A percentile compares a stretch with the other conserved stretches of the same genome.
Conservation (phyloP, 495 filamentous ascomycete genomes). For the Poronia punctata region DNA sequence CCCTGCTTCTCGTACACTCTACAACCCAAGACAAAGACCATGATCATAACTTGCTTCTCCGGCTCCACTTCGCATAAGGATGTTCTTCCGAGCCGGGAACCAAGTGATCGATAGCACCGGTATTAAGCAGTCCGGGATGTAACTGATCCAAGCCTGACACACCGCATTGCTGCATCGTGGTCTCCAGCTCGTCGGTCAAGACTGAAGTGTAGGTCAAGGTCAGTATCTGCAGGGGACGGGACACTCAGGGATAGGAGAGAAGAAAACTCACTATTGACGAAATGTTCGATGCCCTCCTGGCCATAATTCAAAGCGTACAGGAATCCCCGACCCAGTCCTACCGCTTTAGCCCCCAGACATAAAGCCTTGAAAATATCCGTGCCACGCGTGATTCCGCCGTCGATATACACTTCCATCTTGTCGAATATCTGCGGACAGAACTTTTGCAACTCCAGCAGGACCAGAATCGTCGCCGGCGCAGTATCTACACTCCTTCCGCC, state of each 20-base stretch:
- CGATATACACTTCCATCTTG: conserved; percentile 56
- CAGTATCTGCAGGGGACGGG: not conserved
- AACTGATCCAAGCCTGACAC: conserved; percentile 65
- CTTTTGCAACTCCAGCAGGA: conserved; percentile 57
- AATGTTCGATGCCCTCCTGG: conserved; percentile 64
- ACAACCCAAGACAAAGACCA: too few species aligned
- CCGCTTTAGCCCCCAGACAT: conserved; percentile 57
- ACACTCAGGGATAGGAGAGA: not conserved
- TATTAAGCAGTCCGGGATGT: conserved; percentile 63
- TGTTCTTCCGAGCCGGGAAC: conserved; percentile 53
- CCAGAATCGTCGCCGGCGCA: conserved; percentile 51
- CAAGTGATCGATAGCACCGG: conserved; percentile 62
- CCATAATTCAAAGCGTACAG: conserved; percentile 64
- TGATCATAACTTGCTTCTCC: conserved; percentile 16
- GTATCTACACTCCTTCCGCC: conserved; percentile 65
- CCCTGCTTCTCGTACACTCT: too few species aligned
- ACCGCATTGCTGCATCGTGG: conserved; percentile 71
- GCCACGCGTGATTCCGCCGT: conserved; percentile 59
- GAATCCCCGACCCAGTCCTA: conserved; percentile 58
- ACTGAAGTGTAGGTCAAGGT: conserved; percentile 38
- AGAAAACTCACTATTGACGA: conserved; percentile 43
- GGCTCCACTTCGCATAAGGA: conserved; percentile 54
- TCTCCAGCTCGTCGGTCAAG: conserved; percentile 69
- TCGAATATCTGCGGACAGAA: conserved; percentile 54
- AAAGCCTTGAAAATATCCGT: conserved; percentile 65